phyloP scores from a whole-genome alignment of 208 protist species.

The Trypanosoma rangeli region DNA sequence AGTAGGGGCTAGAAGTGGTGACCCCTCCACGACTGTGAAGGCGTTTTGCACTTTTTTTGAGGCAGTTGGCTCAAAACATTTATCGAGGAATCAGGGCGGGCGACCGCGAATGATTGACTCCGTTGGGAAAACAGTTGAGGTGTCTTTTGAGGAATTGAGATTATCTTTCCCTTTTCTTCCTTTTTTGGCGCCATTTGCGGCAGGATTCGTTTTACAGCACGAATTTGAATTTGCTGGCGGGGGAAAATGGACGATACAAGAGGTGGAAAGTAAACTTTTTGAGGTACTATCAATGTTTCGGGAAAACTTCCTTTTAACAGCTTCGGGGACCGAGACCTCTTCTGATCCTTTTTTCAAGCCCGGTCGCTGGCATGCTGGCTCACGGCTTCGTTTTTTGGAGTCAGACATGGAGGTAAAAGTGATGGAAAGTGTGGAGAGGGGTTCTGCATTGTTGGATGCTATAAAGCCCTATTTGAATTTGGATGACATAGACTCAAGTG shows the following conservation, averaged over 20 bases:
- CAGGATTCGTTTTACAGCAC: constrained; percentile 60
- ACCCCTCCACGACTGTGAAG: constrained; percentile 45
- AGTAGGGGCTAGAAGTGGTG: constrained; percentile 45
- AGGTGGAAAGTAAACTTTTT: constrained; percentile 25
- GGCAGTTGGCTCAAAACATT: constrained; percentile 59
- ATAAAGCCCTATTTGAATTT: constrained; percentile 5
- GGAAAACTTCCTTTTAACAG: constrained; percentile 46
- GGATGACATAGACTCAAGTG: constrained; percentile 7
- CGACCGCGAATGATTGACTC: constrained; percentile 13
- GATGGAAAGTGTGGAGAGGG: constrained; percentile 42
- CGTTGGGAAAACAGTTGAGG: constrained; percentile 10
- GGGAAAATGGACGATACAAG: constrained; percentile 21
- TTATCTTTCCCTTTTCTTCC: constrained; percentile 79
- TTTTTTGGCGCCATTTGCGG: constrained; percentile 64
- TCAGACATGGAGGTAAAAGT: constrained; percentile 52
- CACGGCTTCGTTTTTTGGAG: constrained; percentile 40
- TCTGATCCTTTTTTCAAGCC: background rate
- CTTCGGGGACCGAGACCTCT: constrained; percentile 19
- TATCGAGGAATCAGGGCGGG: constrained; percentile 12
- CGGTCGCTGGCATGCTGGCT: constrained; percentile 26
- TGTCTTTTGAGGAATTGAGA: constrained; percentile 17
- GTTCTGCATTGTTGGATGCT: constrained; percentile 9
- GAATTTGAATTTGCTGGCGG: constrained; percentile 30
- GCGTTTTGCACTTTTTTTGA: constrained; percentile 72
- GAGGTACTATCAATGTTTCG: constrained; percentile 36